Conservation (phyloP, 345 rosid genomes). For the Heritiera fomes region DNA sequence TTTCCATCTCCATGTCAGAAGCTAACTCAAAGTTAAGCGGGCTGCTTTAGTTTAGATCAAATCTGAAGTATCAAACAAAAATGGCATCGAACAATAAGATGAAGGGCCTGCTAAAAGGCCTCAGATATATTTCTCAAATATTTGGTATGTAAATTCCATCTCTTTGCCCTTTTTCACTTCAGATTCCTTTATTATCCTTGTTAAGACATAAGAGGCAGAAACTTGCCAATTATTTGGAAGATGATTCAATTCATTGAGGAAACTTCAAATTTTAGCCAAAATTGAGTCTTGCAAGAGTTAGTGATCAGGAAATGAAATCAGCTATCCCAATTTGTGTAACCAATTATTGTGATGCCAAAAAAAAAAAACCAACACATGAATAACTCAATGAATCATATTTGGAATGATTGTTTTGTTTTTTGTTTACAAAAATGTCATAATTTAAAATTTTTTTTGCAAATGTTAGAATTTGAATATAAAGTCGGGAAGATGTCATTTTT, state of each 20-base stretch:
- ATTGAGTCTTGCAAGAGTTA: not conserved
- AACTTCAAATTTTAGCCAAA: not conserved
- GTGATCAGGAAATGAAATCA: not conserved
- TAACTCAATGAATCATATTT: no score
- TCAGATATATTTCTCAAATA: conserved; percentile 70
- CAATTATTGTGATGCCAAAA: no score
- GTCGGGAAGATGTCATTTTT: no score
- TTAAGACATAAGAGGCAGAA: not conserved
- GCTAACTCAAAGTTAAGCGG: not conserved
- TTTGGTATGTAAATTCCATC: conserved; percentile 42
- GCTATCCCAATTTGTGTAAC: no score
- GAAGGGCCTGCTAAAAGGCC: conserved; percentile 76
- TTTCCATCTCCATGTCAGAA: not conserved
- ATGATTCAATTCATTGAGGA: no score
- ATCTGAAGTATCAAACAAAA: conserved; percentile 10
- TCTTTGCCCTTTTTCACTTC: not conserved
- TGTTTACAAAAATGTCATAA: no score
- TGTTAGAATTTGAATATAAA: no score
- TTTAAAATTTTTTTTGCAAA: no score
- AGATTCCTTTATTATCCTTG: not conserved
- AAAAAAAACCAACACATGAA: no score
- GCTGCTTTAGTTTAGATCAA: not conserved
- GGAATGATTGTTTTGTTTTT: no score
- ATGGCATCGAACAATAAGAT: conserved; percentile 66
- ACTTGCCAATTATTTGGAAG: not conserved